These are phyloP conservation scores for Plantago rigida DNA, from an alignment of 305 asterid genomes.

Conservation along the genomic window DNA sequence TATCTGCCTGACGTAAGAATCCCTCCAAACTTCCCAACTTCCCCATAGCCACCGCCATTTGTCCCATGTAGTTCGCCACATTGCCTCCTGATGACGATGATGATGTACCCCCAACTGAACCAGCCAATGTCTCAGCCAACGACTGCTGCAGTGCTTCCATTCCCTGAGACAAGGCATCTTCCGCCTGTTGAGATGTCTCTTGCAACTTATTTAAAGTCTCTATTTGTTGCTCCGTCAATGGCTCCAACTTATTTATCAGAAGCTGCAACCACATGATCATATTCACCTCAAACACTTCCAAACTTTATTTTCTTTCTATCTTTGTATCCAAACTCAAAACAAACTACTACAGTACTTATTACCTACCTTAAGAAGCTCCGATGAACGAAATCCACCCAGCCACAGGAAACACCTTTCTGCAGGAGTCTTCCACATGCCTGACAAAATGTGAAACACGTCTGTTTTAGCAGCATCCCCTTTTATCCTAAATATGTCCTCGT, in stretches of 20 bases:
- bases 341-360: too few relatives aligned
- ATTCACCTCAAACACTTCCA: not conserved
- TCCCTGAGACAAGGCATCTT: constrained; percentile 59
- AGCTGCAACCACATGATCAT: constrained; percentile 35
- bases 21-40: constrained; percentile 66
- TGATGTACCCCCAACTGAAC: constrained; percentile 34
- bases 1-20: constrained; percentile 70
- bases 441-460: constrained; percentile 58
- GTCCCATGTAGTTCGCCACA: constrained; percentile 70
- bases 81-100: constrained; percentile 50
- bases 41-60: constrained; percentile 80
- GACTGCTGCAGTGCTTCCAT: constrained; percentile 70
- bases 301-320: too few relatives aligned
- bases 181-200: constrained; percentile 60
- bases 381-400: constrained; percentile 68
- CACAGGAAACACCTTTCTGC: constrained; percentile 68
- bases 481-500: constrained; percentile 55
- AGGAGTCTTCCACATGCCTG: constrained; percentile 72
- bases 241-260: constrained; percentile 57
- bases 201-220: constrained; percentile 55
- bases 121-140: constrained; percentile 58
- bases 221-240: constrained; percentile 58
- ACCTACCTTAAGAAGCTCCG: constrained; percentile 57
- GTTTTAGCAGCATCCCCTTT: constrained; percentile 65
- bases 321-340: too few relatives aligned